Conservation (phyloP, 2,329 filamentous ascomycete genomes). For the Colletotrichum cereale region DNA sequence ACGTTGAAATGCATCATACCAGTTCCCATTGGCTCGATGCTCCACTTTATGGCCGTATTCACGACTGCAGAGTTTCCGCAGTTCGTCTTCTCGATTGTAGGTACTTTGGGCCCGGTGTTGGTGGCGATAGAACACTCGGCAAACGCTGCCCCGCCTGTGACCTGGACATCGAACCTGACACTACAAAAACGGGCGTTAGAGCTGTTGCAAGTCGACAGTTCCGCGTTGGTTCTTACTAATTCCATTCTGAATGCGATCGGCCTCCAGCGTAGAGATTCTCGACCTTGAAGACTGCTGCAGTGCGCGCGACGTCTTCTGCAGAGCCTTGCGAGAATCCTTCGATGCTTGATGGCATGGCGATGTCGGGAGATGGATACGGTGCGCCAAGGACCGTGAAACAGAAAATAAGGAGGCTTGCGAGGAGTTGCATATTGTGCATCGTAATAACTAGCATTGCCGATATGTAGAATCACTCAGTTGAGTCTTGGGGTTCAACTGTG, state of each 20-base stretch:
- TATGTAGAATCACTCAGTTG: background rate
- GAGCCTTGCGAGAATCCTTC: background rate
- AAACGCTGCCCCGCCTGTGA: slow-evolving; percentile 29
- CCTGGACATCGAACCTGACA: slow-evolving; percentile 20
- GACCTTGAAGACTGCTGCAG: slow-evolving; percentile 19
- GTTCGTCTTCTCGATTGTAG: slow-evolving; percentile 19
- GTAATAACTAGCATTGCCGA: too few relatives aligned
- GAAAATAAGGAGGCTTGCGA: slow-evolving; percentile 5
- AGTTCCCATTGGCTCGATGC: slow-evolving; percentile 25
- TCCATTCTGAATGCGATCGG: slow-evolving; percentile 4
- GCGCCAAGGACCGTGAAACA: background rate
- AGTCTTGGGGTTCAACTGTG: background rate
- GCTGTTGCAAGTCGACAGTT: too few relatives aligned
- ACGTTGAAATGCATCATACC: slow-evolving; percentile 37
- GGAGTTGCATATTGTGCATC: slow-evolving; percentile 9
- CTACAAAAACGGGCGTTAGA: background rate
- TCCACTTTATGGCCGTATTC: slow-evolving; percentile 28
- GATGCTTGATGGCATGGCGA: background rate
- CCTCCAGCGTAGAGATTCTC: slow-evolving; percentile 30
- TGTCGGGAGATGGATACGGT: background rate
- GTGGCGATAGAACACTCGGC: slow-evolving; percentile 32
- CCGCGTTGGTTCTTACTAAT: slow-evolving; percentile 29
- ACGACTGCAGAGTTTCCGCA: slow-evolving; percentile 8
- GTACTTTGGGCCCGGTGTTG: slow-evolving; percentile 25
- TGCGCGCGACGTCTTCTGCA: background rate